A percentile compares a stretch with the other conserved stretches of the same genome.
Conservation (phyloP, 495 filamentous ascomycete genomes). For the Aspergillus baeticus region DNA sequence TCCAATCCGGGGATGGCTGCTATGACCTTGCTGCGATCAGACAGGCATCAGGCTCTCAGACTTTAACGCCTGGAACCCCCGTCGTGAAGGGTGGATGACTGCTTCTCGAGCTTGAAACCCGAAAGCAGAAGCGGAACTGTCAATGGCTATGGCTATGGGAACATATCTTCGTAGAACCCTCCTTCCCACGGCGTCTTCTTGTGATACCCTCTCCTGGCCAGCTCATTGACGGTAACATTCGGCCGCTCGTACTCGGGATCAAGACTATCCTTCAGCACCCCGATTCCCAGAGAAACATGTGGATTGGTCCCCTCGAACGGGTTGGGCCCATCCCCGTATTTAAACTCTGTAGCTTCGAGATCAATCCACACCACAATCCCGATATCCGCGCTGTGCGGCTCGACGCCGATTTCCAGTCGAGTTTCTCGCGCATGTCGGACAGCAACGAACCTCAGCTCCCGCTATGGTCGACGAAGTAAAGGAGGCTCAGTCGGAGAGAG, state of each 20-base stretch:
- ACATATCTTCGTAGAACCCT: neutral
- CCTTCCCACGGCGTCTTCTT: neutral
- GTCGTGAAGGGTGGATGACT: neutral
- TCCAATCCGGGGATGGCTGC: too few species aligned
- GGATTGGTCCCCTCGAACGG: neutral
- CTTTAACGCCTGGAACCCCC: conserved; percentile 14
- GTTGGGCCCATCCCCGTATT: conserved; percentile 9
- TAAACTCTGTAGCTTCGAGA: conserved; percentile 3
- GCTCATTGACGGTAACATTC: neutral
- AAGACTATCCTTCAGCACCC: too few species aligned
- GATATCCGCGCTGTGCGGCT: neutral
- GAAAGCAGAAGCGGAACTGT: neutral
- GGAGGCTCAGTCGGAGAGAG: conserved; percentile 17
- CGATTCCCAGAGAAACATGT: too few species aligned
- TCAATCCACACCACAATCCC: conserved; percentile 11
- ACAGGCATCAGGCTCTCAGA: too few species aligned
- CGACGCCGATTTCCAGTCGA: conserved; percentile 6
- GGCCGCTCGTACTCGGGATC: too few species aligned
- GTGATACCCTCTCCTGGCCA: neutral
- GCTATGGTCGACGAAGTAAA: conserved; percentile 15
- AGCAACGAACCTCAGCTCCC: conserved; percentile 12
- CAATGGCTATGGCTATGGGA: neutral
- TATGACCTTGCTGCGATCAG: too few species aligned
- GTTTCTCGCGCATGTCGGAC: conserved; percentile 10
- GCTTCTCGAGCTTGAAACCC: neutral